Conservation (phyloP, 2,329 filamentous ascomycete genomes). For the Emergomyces africanus region DNA sequence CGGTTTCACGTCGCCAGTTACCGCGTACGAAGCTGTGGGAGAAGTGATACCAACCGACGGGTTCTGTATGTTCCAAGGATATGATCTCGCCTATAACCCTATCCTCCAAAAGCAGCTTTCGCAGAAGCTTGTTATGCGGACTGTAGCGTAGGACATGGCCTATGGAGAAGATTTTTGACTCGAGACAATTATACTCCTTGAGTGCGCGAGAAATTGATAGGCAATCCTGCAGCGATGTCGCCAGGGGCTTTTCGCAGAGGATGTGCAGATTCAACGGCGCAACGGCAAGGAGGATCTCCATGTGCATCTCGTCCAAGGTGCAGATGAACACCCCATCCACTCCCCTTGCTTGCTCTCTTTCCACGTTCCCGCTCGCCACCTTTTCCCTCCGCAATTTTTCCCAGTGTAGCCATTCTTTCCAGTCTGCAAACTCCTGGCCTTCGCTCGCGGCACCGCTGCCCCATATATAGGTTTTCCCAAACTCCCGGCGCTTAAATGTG, state of each 20-base stretch:
- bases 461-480: conserved; percentile 67
- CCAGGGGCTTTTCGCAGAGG: conserved; percentile 91
- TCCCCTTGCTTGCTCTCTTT: conserved; percentile 34
- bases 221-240: conserved; percentile 66
- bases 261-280: conserved; percentile 61
- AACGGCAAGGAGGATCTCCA: conserved; percentile 62
- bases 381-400: conserved; percentile 51
- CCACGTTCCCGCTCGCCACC: conserved; percentile 29
- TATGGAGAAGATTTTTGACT: conserved; percentile 60
- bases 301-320: conserved; percentile 81
- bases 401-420: conserved; percentile 63
- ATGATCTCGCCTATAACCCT: conserved; percentile 70
- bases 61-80: conserved; percentile 83
- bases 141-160: conserved; percentile 91
- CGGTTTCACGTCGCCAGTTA: conserved; percentile 75
- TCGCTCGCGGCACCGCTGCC: conserved; percentile 36
- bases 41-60: conserved; percentile 95
- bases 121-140: conserved; percentile 77
- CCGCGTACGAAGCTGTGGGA: conserved; percentile 79
- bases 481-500: conserved; percentile 57
- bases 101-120: conserved; percentile 63
- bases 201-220: conserved; percentile 48
- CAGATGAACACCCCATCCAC: conserved; percentile 57
- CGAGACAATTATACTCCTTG: conserved; percentile 12
- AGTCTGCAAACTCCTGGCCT: conserved; percentile 59